Conservation (phyloP, 2,329 filamentous ascomycete genomes). For the Alternaria incomplexa region DNA sequence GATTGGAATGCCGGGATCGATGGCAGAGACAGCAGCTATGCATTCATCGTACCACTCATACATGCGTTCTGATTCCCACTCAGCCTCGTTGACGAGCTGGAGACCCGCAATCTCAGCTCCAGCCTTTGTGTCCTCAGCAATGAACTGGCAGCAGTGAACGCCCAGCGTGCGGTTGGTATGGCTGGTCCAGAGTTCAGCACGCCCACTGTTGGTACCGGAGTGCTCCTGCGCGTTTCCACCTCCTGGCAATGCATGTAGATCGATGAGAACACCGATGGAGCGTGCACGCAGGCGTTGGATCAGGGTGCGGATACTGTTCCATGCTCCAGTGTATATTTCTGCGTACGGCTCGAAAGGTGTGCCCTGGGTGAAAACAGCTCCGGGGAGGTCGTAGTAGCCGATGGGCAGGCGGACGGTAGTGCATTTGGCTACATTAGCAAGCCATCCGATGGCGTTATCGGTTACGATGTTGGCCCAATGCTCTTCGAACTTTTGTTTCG, state of each 20-base stretch:
- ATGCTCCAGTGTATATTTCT: conserved; percentile 60
- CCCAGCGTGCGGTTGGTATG: conserved; percentile 53
- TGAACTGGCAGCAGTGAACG: conserved; percentile 57
- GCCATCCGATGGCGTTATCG: conserved; percentile 60
- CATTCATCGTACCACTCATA: conserved; percentile 64
- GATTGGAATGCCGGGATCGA: conserved; percentile 60
- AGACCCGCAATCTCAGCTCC: conserved; percentile 59
- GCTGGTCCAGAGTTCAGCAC: conserved; percentile 60
- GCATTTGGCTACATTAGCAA: conserved; percentile 59
- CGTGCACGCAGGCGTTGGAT: conserved; percentile 53
- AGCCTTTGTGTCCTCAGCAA: conserved; percentile 55
- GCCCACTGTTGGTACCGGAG: conserved; percentile 60
- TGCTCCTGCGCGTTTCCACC: conserved; percentile 64
- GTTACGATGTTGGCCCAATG: conserved; percentile 61
- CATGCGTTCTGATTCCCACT: conserved; percentile 58
- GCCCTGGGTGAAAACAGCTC: conserved; percentile 55
- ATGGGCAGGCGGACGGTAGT: conserved; percentile 66
- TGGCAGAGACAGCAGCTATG: conserved; percentile 53
- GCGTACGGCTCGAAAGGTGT: conserved; percentile 60
- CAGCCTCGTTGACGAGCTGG: conserved; percentile 65
- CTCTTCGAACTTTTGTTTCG: conserved; percentile 58
- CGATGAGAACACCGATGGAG: conserved; percentile 64
- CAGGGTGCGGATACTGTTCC: conserved; percentile 58
- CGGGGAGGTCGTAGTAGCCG: conserved; percentile 63
- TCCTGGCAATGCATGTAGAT: conserved; percentile 65